Percentiles rank a stretch among this genome's conserved stretches.
These are phyloP conservation scores for Daedaleopsis sinensis DNA, from an alignment of 768 basidiomycete genomes.

Conservation along the genomic window DNA sequence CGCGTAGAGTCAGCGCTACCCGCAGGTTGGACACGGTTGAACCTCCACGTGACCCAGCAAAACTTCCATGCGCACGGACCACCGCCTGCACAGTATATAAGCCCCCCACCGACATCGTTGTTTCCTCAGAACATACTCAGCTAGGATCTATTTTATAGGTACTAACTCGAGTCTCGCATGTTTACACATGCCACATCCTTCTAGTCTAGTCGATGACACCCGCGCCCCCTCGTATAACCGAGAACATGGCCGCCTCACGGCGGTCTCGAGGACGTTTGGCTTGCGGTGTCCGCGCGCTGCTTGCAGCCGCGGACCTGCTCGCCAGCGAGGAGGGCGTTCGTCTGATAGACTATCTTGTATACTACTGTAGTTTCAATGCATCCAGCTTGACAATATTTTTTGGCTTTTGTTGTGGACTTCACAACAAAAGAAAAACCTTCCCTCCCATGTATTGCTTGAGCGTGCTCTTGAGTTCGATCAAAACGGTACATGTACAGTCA, in stretches of 20 bases:
- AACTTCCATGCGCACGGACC: constrained; percentile 17
- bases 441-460: too few species aligned
- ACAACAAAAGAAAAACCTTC: too few species aligned
- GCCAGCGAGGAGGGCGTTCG: constrained; percentile 43
- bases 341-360: constrained; percentile 40
- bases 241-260: constrained; percentile 37
- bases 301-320: constrained; percentile 27
- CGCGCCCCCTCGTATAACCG: constrained; percentile 41
- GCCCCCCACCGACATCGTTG: constrained; percentile 9
- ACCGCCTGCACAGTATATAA: constrained; percentile 18
- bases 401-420: too few species aligned
- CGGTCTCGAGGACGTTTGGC: constrained; percentile 44
- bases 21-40: neutral
- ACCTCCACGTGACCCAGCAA: constrained; percentile 8
- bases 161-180: constrained; percentile 50
- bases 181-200: constrained; percentile 47
- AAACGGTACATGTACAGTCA: neutral
- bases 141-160: constrained; percentile 35
- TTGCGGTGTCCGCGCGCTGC: constrained; percentile 23
- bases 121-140: constrained; percentile 47
- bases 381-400: too few species aligned
- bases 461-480: too few species aligned
- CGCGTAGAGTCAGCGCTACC: too few species aligned
- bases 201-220: constrained; percentile 43
- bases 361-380: neutral